phyloP scores from a whole-genome alignment of 2,329 filamentous ascomycete species.

The Apiospora koreana region DNA sequence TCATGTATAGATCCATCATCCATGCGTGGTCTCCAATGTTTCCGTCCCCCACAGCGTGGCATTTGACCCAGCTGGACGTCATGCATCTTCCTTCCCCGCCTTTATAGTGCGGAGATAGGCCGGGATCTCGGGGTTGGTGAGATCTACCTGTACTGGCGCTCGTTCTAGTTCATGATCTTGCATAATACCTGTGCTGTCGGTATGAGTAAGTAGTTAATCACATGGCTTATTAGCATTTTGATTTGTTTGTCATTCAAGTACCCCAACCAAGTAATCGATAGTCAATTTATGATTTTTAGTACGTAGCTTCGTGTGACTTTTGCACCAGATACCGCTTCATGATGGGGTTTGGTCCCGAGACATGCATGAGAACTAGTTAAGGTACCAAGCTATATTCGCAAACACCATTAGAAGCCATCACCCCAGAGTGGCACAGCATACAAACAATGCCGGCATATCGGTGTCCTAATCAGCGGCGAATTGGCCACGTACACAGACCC shows the following conservation, averaged over 20 bases:
- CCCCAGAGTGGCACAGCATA: neutral
- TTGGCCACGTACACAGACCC: neutral
- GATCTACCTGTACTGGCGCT: neutral
- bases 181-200: neutral
- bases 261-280: neutral
- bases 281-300: too few species aligned
- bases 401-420: neutral
- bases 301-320: neutral
- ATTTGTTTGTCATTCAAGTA: neutral
- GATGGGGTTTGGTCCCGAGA: too few species aligned
- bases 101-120: conserved; percentile 28
- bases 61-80: conserved; percentile 11
- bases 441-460: neutral
- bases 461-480: neutral
- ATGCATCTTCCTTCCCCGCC: conserved; percentile 11
- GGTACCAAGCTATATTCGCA: too few species aligned
- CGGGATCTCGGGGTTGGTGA: conserved; percentile 27
- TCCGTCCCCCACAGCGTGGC: neutral
- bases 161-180: neutral
- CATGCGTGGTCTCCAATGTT: neutral
- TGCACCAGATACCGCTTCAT: too few species aligned
- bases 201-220: too few species aligned
- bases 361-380: neutral
- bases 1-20: neutral
- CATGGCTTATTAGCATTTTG: too few species aligned